Conservation (phyloP, 306 rosid genomes). For the Rosa multiflora region DNA sequence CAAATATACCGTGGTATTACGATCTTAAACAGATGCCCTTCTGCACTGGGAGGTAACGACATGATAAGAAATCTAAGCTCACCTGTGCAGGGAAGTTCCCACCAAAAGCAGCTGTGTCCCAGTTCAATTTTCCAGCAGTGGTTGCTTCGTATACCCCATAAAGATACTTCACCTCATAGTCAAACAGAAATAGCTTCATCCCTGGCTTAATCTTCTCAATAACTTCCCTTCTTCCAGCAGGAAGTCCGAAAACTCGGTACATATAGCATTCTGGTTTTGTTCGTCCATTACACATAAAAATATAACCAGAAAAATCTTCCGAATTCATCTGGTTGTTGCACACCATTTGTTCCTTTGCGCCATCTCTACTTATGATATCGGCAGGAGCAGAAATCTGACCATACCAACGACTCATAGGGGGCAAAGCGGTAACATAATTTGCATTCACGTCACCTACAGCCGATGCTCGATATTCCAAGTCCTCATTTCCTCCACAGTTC, state of each 20-base stretch:
- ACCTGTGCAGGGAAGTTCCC: constrained; percentile 27
- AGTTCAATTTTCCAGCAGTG: constrained; percentile 12
- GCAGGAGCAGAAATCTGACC: neutral
- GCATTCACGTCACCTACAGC: neutral
- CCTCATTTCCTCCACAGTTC: neutral
- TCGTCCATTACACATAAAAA: constrained; percentile 20
- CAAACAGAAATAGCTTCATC: constrained; percentile 17
- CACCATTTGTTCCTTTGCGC: neutral
- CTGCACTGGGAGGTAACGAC: neutral
- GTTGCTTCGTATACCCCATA: constrained; percentile 25
- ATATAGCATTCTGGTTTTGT: constrained; percentile 16
- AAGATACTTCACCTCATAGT: constrained; percentile 16
- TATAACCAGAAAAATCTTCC: constrained; percentile 10
- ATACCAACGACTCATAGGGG: neutral
- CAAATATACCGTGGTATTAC: neutral
- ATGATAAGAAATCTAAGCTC: neutral
- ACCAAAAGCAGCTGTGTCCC: constrained; percentile 13
- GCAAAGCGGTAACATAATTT: neutral
- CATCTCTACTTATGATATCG: neutral
- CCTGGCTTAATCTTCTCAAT: constrained; percentile 14
- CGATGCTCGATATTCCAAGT: neutral
- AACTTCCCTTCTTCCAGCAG: constrained; percentile 18
- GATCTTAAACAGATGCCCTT: neutral
- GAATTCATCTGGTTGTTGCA: neutral
- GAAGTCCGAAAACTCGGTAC: constrained; percentile 17